Conservation (phyloP, 2,329 filamentous ascomycete species). For the Scleromitrula shiraiana region DNA sequence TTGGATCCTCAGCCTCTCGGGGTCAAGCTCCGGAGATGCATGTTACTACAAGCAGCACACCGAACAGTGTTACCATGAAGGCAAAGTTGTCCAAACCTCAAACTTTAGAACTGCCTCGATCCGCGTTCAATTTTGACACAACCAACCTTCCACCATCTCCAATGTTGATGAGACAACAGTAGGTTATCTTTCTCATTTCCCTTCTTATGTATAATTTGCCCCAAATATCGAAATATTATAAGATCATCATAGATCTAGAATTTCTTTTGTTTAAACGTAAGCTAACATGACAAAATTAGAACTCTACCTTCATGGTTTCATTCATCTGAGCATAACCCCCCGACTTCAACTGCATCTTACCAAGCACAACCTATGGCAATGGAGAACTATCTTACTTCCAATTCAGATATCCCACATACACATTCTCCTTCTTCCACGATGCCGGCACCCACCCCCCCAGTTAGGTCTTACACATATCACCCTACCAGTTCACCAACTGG, state of each 20-base stretch:
- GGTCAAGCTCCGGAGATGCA: slow-evolving; percentile 28
- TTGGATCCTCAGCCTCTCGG: slow-evolving; percentile 29
- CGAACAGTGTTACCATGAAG: slow-evolving; percentile 17
- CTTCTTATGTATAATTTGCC: too few relatives aligned
- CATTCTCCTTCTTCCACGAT: slow-evolving; percentile 16
- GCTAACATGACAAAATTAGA: slow-evolving; percentile 10
- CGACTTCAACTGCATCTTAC: slow-evolving; percentile 22
- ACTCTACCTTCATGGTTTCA: slow-evolving; percentile 21
- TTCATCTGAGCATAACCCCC: slow-evolving; percentile 22
- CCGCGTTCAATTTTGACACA: slow-evolving; percentile 29
- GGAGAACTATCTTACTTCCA: slow-evolving; percentile 24
- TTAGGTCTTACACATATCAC: slow-evolving; percentile 8
- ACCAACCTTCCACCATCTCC: slow-evolving; percentile 25
- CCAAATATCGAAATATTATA: too few relatives aligned
- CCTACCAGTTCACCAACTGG: slow-evolving; percentile 6
- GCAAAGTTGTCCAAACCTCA: slow-evolving; percentile 20
- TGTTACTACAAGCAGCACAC: slow-evolving; percentile 20
- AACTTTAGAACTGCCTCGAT: slow-evolving; percentile 25
- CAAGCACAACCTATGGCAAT: slow-evolving; percentile 15
- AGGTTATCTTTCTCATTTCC: slow-evolving; percentile 13
- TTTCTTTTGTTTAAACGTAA: not conserved
- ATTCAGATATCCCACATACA: slow-evolving; percentile 17
- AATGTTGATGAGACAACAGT: slow-evolving; percentile 26
- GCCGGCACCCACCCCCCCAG: slow-evolving; percentile 4
- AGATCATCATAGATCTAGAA: not conserved